Evolutionary conservation across 2,329 filamentous ascomycete genomes (phyloP).

Genomic region (Aspergillus candidus): DNA sequence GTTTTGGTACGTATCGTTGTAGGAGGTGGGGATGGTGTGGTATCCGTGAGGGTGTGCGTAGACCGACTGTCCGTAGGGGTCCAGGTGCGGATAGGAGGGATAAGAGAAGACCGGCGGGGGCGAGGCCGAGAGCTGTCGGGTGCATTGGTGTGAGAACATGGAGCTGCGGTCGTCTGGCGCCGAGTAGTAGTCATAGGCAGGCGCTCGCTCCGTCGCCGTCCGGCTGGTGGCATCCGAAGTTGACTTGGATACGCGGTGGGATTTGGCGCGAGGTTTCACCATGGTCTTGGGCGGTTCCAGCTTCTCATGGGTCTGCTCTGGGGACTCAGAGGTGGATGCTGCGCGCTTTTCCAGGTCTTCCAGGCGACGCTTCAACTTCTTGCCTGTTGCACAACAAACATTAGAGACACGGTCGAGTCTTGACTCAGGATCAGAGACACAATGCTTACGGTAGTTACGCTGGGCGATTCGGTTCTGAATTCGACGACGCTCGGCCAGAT

Average conservation of each 20-base stretch:
- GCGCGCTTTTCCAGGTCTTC: slow-evolving; percentile 59
- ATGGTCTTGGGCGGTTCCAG: slow-evolving; percentile 34
- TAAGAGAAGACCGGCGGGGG: slow-evolving; percentile 53
- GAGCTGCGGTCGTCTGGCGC: slow-evolving; percentile 42
- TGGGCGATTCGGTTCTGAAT: slow-evolving; percentile 98
- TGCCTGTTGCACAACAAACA: slow-evolving; percentile 38
- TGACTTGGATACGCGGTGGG: slow-evolving; percentile 21
- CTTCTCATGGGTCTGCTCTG: slow-evolving; percentile 53
- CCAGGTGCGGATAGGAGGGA: slow-evolving; percentile 42
- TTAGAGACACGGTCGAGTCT: not conserved
- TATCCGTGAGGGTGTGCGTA: slow-evolving; percentile 34
- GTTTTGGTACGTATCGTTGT: slow-evolving; percentile 30
- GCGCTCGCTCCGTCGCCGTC: slow-evolving; percentile 25
- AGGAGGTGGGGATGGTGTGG: slow-evolving; percentile 26
- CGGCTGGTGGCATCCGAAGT: slow-evolving; percentile 19
- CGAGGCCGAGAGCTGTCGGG: slow-evolving; percentile 54
- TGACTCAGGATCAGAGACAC: not conserved
- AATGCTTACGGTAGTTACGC: slow-evolving; percentile 83
- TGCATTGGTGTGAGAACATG: slow-evolving; percentile 55
- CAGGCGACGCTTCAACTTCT: slow-evolving; percentile 62
- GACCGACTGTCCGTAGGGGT: slow-evolving; percentile 34
- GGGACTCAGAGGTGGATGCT: slow-evolving; percentile 55
- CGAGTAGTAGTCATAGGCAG: slow-evolving; percentile 29
- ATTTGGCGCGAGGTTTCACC: slow-evolving; percentile 22
- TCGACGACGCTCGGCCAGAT: slow-evolving; percentile 84